Evolutionary conservation across 2,329 filamentous ascomycete species (phyloP).

Genomic region (Chrysoporthe deuterocubensis): DNA sequence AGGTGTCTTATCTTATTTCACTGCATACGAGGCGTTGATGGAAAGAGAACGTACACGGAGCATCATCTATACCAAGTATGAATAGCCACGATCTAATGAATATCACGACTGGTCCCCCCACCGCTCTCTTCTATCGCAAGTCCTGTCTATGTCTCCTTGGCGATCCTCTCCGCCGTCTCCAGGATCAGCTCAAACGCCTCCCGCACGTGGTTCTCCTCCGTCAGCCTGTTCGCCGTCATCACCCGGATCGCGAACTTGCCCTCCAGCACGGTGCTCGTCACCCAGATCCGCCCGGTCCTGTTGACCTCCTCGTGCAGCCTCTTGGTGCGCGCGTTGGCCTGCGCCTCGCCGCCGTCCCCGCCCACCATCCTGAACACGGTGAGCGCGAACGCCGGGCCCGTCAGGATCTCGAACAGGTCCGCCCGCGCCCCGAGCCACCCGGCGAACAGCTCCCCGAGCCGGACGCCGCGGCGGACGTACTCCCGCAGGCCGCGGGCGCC

Average conservation of each 20-base stretch:
- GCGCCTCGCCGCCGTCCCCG: conserved; percentile 45
- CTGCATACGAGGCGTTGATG: not conserved
- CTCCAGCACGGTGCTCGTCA: conserved; percentile 75
- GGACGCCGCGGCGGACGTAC: conserved; percentile 72
- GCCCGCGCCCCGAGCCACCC: conserved; percentile 57
- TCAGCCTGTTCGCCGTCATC: conserved; percentile 71
- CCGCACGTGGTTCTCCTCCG: conserved; percentile 73
- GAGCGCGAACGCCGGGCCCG: conserved; percentile 76
- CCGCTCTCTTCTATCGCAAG: not conserved
- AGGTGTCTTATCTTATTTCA: not conserved
- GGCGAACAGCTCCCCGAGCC: conserved; percentile 72
- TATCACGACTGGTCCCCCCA: not conserved
- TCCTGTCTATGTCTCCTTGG: conserved; percentile 34
- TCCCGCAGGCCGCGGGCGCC: conserved; percentile 71
- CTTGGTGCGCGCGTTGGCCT: conserved; percentile 70
- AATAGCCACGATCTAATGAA: not conserved
- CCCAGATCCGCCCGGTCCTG: conserved; percentile 74
- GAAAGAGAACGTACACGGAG: not conserved
- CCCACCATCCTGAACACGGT: conserved; percentile 71
- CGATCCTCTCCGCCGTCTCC: conserved; percentile 61
- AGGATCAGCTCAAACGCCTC: conserved; percentile 77
- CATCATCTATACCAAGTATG: not conserved
- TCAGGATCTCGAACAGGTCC: conserved; percentile 78
- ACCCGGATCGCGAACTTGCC: conserved; percentile 80
- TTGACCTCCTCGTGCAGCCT: conserved; percentile 78